Percentiles rank a stretch among this genome's conserved stretches.
Conservation (phyloP, 768 basidiomycete species). For the Russula dissimulans region DNA sequence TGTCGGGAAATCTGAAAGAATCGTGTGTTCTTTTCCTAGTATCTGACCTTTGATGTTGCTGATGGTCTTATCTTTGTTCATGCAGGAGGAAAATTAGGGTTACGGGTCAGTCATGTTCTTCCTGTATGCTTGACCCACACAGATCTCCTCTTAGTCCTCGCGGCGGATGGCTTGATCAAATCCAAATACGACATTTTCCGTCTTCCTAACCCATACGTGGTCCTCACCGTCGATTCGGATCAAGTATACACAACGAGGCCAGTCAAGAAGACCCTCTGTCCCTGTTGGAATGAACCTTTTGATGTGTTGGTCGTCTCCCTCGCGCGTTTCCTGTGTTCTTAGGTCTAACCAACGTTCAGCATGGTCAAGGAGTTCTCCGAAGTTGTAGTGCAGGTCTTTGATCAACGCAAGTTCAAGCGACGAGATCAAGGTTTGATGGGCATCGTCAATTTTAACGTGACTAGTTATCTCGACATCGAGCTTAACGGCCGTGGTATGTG, state of each 20-base stretch:
- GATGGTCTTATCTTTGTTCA: constrained; percentile 17
- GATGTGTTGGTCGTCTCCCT: constrained; percentile 61
- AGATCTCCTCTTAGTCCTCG: constrained; percentile 66
- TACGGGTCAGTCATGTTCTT: constrained; percentile 42
- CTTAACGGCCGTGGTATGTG: constrained; percentile 79
- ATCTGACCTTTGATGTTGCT: not conserved
- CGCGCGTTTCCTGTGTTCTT: not conserved
- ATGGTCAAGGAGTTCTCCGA: constrained; percentile 99
- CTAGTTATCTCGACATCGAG: constrained; percentile 60
- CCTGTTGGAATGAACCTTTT: constrained; percentile 98
- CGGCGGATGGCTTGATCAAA: constrained; percentile 87
- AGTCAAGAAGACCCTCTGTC: constrained; percentile 91
- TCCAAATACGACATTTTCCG: constrained; percentile 78
- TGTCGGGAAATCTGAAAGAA: constrained; percentile 25
- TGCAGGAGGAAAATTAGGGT: constrained; percentile 66
- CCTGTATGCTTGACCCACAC: not conserved
- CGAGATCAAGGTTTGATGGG: constrained; percentile 97
- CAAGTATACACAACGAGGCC: constrained; percentile 96
- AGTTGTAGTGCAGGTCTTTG: constrained; percentile 96
- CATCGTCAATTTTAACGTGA: constrained; percentile 88
- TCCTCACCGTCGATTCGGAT: constrained; percentile 96
- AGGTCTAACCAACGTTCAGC: constrained; percentile 33
- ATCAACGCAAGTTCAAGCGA: constrained; percentile 98
- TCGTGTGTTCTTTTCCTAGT: constrained; percentile 20
- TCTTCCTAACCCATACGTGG: constrained; percentile 95